Evolutionary conservation across 140 eudicot genomes (phyloP).

Genomic region (Eryngium alpinum): DNA sequence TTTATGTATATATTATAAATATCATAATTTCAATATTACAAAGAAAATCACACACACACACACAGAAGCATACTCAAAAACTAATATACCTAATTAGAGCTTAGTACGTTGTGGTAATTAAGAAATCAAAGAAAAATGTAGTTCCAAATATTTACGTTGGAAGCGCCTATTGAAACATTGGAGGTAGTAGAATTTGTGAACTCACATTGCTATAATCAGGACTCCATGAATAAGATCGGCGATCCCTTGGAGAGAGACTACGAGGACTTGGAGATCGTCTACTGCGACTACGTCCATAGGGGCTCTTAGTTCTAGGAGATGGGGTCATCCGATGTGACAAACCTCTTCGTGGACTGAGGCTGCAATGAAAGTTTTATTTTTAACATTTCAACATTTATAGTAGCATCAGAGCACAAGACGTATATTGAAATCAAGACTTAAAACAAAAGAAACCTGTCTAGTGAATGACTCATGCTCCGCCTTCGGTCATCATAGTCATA

Average conservation of each 20-base stretch:
- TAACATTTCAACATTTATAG: constrained; percentile 11
- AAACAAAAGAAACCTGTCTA: constrained; percentile 34
- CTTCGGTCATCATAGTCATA: constrained; percentile 40
- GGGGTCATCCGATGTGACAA: constrained; percentile 32
- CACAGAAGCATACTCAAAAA: no score
- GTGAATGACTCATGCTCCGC: constrained; percentile 34
- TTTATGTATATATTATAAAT: no score
- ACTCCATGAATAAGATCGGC: constrained; percentile 31
- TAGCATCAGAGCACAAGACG: neutral
- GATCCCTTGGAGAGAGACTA: constrained; percentile 28
- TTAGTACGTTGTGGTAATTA: no score
- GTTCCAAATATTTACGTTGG: neutral
- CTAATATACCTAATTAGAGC: no score
- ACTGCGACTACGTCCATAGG: constrained; percentile 22
- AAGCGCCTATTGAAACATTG: neutral
- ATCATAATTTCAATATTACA: no score
- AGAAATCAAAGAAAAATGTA: neutral
- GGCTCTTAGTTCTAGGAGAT: constrained; percentile 29
- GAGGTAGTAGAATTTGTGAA: constrained; percentile 6
- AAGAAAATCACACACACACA: no score
- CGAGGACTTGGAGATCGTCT: constrained; percentile 30
- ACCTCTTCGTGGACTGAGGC: constrained; percentile 42
- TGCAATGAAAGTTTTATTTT: no score
- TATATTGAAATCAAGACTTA: neutral
- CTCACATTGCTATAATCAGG: constrained; percentile 32